Conservation (phyloP, 495 filamentous ascomycete species). For the Talaromyces ruber region DNA sequence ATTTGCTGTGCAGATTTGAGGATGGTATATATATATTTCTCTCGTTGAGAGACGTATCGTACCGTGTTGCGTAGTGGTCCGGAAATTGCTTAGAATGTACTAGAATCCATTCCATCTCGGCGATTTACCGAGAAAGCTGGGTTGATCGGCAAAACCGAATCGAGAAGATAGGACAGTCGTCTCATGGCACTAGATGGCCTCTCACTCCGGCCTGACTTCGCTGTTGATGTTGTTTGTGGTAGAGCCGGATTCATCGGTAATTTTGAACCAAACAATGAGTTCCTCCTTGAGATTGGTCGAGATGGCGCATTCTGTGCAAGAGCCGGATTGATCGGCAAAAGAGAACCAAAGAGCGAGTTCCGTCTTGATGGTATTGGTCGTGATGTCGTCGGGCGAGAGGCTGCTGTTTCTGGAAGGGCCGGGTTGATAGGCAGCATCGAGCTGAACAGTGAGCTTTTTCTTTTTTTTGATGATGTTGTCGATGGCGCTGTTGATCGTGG, state of each 20-base stretch:
- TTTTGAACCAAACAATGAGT: not conserved
- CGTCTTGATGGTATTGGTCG: not conserved
- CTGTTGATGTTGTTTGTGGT: not conserved
- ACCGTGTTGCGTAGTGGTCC: no score
- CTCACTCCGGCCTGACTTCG: not conserved
- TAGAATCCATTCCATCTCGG: not conserved
- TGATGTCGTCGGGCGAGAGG: not conserved
- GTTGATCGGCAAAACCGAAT: constrained; percentile 30
- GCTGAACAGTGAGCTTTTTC: constrained; percentile 3
- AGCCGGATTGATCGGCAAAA: constrained; percentile 10
- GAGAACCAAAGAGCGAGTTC: constrained; percentile 7
- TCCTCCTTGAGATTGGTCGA: not conserved
- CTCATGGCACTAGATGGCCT: not conserved
- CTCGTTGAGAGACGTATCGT: not conserved
- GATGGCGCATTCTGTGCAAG: constrained; percentile 9
- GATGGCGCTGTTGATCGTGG: constrained; percentile 8
- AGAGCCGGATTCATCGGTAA: constrained; percentile 5
- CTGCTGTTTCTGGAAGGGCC: not conserved
- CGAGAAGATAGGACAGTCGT: constrained; percentile 14
- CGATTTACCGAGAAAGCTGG: constrained; percentile 11
- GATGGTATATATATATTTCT: not conserved
- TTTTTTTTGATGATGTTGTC: constrained; percentile 9
- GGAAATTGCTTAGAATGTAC: not conserved
- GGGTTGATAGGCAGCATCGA: not conserved
- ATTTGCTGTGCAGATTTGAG: not conserved